These are phyloP conservation scores for Rhodotorula sp. DNA, from an alignment of 1,284 basidiomycete genomes.

Conservation along the genomic window DNA sequence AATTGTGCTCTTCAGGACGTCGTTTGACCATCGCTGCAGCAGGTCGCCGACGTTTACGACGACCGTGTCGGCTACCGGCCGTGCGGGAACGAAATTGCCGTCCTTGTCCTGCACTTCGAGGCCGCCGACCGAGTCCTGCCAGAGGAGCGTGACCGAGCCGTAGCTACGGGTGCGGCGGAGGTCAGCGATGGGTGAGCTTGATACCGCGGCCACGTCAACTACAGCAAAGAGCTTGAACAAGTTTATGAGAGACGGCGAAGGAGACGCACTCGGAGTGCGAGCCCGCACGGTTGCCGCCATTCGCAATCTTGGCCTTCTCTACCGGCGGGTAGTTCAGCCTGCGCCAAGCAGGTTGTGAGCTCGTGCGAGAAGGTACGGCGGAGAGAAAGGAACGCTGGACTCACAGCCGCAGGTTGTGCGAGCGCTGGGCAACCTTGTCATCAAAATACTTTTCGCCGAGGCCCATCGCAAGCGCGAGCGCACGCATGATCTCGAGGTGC, in stretches of 20 bases:
- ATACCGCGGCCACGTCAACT: too few species aligned
- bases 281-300: slow-evolving; percentile 69
- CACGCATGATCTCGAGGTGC: slow-evolving; percentile 63
- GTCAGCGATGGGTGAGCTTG: too few species aligned
- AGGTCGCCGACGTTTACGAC: slow-evolving; percentile 65
- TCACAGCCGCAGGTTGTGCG: slow-evolving; percentile 65
- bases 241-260: too few species aligned
- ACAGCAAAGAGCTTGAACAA: too few species aligned
- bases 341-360: not conserved
- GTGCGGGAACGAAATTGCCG: slow-evolving; percentile 35
- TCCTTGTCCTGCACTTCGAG: slow-evolving; percentile 70
- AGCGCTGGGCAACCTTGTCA: slow-evolving; percentile 68
- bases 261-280: slow-evolving; percentile 64
- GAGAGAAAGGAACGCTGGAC: not conserved
- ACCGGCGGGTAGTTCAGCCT: slow-evolving; percentile 71
- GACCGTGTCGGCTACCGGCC: slow-evolving; percentile 63
- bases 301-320: slow-evolving; percentile 58
- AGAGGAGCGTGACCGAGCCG: slow-evolving; percentile 77
- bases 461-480: slow-evolving; percentile 74
- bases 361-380: not conserved
- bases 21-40: slow-evolving; percentile 79
- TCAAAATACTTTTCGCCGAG: slow-evolving; percentile 74
- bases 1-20: slow-evolving; percentile 70
- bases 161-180: slow-evolving; percentile 53
- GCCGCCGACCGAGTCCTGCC: slow-evolving; percentile 82